phyloP scores from a whole-genome alignment of 2,329 filamentous ascomycete species.

The Neophaeococcomyces aloes region DNA sequence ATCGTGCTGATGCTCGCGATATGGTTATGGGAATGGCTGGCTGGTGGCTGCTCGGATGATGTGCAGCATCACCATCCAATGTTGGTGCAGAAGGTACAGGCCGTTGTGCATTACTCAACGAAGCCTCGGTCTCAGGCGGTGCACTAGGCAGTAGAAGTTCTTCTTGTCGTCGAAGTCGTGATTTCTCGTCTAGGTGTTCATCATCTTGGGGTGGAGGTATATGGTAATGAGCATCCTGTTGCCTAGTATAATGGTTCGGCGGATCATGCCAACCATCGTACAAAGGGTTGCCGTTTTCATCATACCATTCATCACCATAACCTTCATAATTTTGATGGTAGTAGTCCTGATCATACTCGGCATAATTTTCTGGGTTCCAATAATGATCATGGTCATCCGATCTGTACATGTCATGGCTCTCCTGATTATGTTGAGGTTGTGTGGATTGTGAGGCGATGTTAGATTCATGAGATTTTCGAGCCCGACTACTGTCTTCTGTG shows the following conservation, averaged over 20 bases:
- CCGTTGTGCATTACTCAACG: conserved; percentile 31
- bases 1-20: conserved; percentile 22
- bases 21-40: conserved; percentile 13
- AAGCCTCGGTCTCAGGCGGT: conserved; percentile 47
- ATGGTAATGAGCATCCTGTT: conserved; percentile 10
- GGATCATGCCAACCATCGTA: conserved; percentile 10
- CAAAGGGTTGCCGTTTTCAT: conserved; percentile 15
- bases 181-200: conserved; percentile 65
- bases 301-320: conserved; percentile 17
- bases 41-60: conserved; percentile 17
- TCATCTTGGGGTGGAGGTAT: conserved; percentile 44
- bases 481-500: conserved; percentile 60
- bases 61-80: conserved; percentile 44
- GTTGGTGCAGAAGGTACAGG: conserved; percentile 36
- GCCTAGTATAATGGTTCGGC: not conserved
- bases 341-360: conserved; percentile 4
- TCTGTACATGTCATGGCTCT: not conserved
- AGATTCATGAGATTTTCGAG: conserved; percentile 20
- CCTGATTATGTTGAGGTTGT: conserved; percentile 4
- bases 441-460: not conserved
- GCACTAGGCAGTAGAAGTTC: conserved; percentile 69
- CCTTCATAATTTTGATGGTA: conserved; percentile 3
- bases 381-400: conserved; percentile 6
- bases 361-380: conserved; percentile 10
- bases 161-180: conserved; percentile 66